Conservation (phyloP, 176 grass and related monocot species). For the Oryza punctata region DNA sequence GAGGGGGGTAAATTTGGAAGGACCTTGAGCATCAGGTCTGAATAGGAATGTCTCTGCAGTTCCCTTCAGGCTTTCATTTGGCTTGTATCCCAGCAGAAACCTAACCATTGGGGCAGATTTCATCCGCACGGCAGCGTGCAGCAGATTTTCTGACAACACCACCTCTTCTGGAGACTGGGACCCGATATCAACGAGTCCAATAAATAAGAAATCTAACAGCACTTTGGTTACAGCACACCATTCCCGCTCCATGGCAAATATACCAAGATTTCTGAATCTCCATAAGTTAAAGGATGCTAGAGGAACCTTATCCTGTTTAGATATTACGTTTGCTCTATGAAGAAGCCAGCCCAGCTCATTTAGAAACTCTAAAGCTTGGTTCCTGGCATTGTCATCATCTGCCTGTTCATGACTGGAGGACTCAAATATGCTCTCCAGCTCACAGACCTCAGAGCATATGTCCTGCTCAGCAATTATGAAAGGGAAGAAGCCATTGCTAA, state of each 20-base stretch:
- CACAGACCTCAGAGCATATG: slow-evolving; percentile 84
- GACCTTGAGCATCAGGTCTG: slow-evolving; percentile 75
- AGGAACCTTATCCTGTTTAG: slow-evolving; percentile 36
- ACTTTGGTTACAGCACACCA: slow-evolving; percentile 89
- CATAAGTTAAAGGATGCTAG: slow-evolving; percentile 47
- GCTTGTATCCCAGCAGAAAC: slow-evolving; percentile 68
- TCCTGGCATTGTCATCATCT: slow-evolving; percentile 52
- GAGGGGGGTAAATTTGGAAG: slow-evolving; percentile 72
- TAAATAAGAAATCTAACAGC: slow-evolving; percentile 86
- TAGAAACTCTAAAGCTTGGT: slow-evolving; percentile 82
- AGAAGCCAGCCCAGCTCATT: slow-evolving; percentile 97
- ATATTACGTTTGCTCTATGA: slow-evolving; percentile 58
- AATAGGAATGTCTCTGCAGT: slow-evolving; percentile 62
- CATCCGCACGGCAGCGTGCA: slow-evolving; percentile 65
- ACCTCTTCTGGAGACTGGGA: slow-evolving; percentile 71
- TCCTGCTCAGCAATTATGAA: slow-evolving; percentile 97
- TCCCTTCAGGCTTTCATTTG: slow-evolving; percentile 39
- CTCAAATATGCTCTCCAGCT: slow-evolving; percentile 75
- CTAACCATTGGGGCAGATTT: slow-evolving; percentile 74
- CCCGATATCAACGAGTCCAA: slow-evolving; percentile 65
- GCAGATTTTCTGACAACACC: slow-evolving; percentile 71
- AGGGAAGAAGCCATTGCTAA: slow-evolving; percentile 85
- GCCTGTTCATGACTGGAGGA: slow-evolving; percentile 31
- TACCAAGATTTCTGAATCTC: slow-evolving; percentile 72
- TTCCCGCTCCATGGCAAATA: slow-evolving; percentile 73